These are phyloP conservation scores for Strobilomyces dryophilus DNA, from an alignment of 768 basidiomycete species.

Conservation along the genomic window DNA sequence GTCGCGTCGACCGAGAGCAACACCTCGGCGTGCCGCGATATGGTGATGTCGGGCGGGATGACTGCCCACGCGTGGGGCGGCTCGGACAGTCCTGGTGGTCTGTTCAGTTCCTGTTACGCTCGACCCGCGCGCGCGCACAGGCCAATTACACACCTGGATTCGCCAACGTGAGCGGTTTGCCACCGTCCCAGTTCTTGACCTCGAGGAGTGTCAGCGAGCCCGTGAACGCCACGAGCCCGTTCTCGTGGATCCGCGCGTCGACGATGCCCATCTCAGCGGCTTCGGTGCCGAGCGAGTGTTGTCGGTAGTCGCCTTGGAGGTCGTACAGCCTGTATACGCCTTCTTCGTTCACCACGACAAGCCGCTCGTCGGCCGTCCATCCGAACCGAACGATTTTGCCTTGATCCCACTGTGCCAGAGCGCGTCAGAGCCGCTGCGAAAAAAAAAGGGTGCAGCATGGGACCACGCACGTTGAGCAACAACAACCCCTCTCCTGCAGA, in stretches of 20 bases:
- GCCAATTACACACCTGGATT: constrained; percentile 56
- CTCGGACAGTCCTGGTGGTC: constrained; percentile 57
- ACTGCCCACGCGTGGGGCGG: constrained; percentile 84
- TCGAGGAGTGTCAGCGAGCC: constrained; percentile 74
- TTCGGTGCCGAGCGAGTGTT: constrained; percentile 80
- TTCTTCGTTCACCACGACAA: constrained; percentile 88
- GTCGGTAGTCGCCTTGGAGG: constrained; percentile 79
- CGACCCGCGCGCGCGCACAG: constrained; percentile 4
- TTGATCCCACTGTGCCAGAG: constrained; percentile 79
- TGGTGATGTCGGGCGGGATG: constrained; percentile 85
- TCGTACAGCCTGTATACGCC: constrained; percentile 90
- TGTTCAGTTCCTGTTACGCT: neutral
- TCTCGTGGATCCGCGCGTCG: constrained; percentile 82
- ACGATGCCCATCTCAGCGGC: constrained; percentile 79
- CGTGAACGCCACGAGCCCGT: constrained; percentile 83
- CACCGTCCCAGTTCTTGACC: constrained; percentile 86
- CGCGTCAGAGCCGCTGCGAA: constrained; percentile 8
- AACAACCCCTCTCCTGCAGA: constrained; percentile 73
- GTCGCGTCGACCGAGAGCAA: constrained; percentile 78
- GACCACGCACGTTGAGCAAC: constrained; percentile 65
- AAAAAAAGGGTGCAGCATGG: neutral
- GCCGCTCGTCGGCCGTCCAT: constrained; percentile 77
- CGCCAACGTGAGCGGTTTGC: constrained; percentile 65
- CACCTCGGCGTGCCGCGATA: constrained; percentile 87
- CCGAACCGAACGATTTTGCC: constrained; percentile 77